Base-by-base conservation (phyloP, 2,329 filamentous ascomycete species). In the Aspergillus brunneoviolaceus region DNA sequence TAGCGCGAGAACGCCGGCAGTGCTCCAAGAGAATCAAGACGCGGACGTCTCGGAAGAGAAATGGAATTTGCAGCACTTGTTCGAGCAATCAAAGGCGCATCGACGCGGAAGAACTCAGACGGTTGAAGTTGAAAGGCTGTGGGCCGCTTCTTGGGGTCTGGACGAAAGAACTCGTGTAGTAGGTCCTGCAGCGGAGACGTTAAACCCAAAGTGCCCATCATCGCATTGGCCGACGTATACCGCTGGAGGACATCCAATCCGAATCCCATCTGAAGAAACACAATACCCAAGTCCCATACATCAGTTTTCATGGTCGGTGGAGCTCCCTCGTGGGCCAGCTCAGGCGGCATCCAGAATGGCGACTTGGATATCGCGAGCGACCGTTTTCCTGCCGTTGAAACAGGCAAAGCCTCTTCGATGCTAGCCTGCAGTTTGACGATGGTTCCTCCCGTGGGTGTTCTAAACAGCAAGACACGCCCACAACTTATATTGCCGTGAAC, bases 231-330 rank as follows among this genome's bases (percentile, higher is more conserved):
- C 0, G 92, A 96, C 16, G 88, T 87, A 74, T 95, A 94, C 60
- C 88, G 89, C 60, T 89, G 83, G 19, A 89, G 81, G 6, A 92
- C 85, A 65, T 92, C 87, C 35, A 92, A 81, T 2, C 95, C 95
- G 73, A 97, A 94, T 3, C 95, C 85, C 92, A 98, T 97, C 73
- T 99, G 94, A 45, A 96, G 76, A 67, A 97, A 90, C 5, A 97
- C 85, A 31, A 97, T 86, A 4, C 95, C 95, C 69, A 99, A 87
- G 66, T 97, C 91, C 95, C 95, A 99, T 9, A 98, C 86, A 73
- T 98, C 95, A 0, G 92, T 91, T 74, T 96, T 96, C 69, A 77
- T 89, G 82, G 74, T 89, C 55, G 74, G 74, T 42, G 74, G 71
- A 35, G 71, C 81, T 31, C 83, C 83, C 29, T 84, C 88, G 60